phyloP scores from a whole-genome alignment of 1,139 yeast species.

The Taphrina communis region DNA sequence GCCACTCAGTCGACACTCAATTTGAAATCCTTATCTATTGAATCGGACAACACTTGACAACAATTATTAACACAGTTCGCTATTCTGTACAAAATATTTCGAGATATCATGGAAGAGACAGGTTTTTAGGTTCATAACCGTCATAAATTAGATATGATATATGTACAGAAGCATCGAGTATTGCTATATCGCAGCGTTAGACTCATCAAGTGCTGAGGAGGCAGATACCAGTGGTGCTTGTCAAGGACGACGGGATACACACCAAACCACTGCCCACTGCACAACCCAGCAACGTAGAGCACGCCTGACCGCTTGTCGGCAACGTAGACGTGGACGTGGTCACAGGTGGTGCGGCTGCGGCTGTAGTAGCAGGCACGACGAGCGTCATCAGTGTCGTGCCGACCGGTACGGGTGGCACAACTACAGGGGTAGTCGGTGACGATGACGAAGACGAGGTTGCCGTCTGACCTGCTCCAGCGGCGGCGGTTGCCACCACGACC shows the following conservation, averaged over 20 bases:
- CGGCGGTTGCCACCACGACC: neutral
- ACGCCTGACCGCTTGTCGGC: neutral
- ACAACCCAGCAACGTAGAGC: neutral
- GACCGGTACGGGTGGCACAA: neutral
- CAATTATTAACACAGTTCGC: too few relatives aligned
- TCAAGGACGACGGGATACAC: neutral
- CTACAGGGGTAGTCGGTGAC: neutral
- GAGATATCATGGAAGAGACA: too few relatives aligned
- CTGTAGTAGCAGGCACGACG: conserved; percentile 5
- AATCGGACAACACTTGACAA: too few relatives aligned
- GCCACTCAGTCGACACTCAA: too few relatives aligned
- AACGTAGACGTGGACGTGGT: neutral
- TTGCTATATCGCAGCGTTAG: neutral
- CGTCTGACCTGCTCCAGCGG: neutral
- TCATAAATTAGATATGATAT: too few relatives aligned
- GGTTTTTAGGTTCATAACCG: too few relatives aligned
- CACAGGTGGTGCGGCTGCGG: neutral
- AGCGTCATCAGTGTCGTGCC: conserved; percentile 1
- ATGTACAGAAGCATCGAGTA: too few relatives aligned
- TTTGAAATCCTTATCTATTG: too few relatives aligned
- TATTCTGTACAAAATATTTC: too few relatives aligned
- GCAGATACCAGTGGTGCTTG: neutral
- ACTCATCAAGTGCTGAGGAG: neutral
- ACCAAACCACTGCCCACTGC: conserved; percentile 5
- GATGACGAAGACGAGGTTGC: neutral